Evolutionary conservation across 73 alveolate genomes (phyloP), one percentile per base, ranked within the genome.

Genomic region (Uronychia setigera): DNA sequence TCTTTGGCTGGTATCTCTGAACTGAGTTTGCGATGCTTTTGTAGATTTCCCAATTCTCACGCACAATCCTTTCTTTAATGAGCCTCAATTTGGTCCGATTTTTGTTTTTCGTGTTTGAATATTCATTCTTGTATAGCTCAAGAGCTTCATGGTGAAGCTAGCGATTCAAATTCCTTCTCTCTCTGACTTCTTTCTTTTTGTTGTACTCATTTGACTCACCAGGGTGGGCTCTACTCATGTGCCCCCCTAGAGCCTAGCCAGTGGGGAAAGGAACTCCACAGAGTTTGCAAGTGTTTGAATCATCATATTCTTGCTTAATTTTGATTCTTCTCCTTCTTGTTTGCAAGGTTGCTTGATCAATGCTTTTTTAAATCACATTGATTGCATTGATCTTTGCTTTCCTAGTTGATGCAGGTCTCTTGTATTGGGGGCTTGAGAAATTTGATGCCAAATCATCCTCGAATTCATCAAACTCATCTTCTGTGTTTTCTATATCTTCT

Each of bases 181-280:
- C 87, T 35, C 95, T 78, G 1, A 84, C 46, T 32, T 75, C 84
- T n/a, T 86, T 85, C 81, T 90, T 90, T 79, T 83, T 67, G 30
- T 76, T 32, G 75, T 85, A 90, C 29, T 85, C 79, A 1, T 35
- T 81, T 80, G 88, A 74, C 29, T 60, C 79, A 1, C 95, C 95
- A 26, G 99, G 99, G 84, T 96, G 99, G 29, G 89, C 95, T 32
- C 99, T 59, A 76, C 97, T 89, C 93, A 94, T 94, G 82, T 96
- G 99, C 26, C 99, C 99, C 29, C 99, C 99, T 28, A 96, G 85
- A 26, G 98, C 98, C 89, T 94, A 94, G 29, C 98, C 98, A 59
- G 92, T 89, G 9, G 92, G 77, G 80, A 94, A 96, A 25, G 88
- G 92, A 83, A 93, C 92, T 46, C 89, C 89, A 83, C 99, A 96